Evolutionary conservation across 768 basidiomycete species (phyloP).

Genomic region (Stropharia rugosoannulata): DNA sequence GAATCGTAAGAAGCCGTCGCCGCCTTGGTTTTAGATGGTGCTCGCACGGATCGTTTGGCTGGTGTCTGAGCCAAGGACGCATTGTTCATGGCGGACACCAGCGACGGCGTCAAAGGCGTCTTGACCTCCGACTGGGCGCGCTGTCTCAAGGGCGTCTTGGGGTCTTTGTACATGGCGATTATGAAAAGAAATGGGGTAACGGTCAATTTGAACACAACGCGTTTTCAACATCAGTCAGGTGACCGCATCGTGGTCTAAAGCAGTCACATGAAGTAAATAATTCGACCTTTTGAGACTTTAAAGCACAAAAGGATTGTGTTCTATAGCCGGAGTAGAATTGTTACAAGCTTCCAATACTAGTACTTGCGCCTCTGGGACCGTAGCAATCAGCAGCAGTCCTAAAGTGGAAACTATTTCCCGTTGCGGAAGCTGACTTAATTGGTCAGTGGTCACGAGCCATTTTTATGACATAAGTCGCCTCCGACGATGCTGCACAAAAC

Average conservation of each 20-base stretch:
- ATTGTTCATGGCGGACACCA: conserved; percentile 39
- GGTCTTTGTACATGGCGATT: conserved; percentile 21
- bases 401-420: background rate
- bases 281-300: too few species aligned
- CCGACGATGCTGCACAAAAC: background rate
- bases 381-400: background rate
- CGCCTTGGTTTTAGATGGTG: conserved; percentile 27
- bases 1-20: conserved; percentile 40
- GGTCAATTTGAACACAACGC: conserved; percentile 1
- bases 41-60: conserved; percentile 23
- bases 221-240: conserved; percentile 16
- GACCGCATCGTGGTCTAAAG: conserved; percentile 2
- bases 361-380: too few species aligned
- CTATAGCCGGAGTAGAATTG: too few species aligned
- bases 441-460: background rate
- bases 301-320: too few species aligned
- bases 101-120: conserved; percentile 50
- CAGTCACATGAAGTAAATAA: background rate
- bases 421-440: background rate
- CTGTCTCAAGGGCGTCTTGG: conserved; percentile 48
- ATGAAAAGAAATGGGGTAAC: background rate
- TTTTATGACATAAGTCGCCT: background rate
- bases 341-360: too few species aligned
- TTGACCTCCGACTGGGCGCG: conserved; percentile 49
- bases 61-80: conserved; percentile 37